A percentile compares a stretch with the other conserved stretches of the same genome.
Evolutionary conservation across 305 asterid genomes (phyloP).

Genomic region (Galium porrigens): DNA sequence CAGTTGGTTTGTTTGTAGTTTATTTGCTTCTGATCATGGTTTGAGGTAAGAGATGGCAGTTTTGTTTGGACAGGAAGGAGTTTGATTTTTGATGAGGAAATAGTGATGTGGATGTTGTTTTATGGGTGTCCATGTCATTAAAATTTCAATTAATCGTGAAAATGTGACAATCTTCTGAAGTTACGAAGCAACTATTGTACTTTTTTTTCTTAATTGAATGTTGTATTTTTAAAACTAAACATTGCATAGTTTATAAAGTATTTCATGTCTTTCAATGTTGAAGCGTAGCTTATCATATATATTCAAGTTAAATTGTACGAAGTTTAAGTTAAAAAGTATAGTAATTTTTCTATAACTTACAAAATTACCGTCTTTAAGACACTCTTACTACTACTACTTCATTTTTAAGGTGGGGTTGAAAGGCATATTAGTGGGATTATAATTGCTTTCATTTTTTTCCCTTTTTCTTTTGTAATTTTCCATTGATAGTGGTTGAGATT

Average conservation of each 20-base stretch:
- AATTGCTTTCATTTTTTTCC: neutral
- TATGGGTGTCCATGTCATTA: conserved; percentile 4
- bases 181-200: too few species aligned
- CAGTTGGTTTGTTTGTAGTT: neutral
- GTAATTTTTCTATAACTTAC: too few species aligned
- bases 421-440: conserved; percentile 5
- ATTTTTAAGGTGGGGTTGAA: conserved; percentile 17
- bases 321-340: too few species aligned
- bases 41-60: conserved; percentile 22
- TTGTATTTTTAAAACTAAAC: too few species aligned
- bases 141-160: too few species aligned
- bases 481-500: neutral
- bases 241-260: too few species aligned
- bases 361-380: too few species aligned
- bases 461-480: neutral
- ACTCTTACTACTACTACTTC: too few species aligned
- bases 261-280: too few species aligned
- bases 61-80: conserved; percentile 21
- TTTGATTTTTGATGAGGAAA: conserved; percentile 18
- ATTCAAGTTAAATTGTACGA: neutral
- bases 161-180: neutral
- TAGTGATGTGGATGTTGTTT: conserved; percentile 15
- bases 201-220: too few species aligned
- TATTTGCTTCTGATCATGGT: conserved; percentile 6
- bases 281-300: too few species aligned